Evolutionary conservation across 345 rosid genomes (phyloP).

Genomic region (Populus alba): DNA sequence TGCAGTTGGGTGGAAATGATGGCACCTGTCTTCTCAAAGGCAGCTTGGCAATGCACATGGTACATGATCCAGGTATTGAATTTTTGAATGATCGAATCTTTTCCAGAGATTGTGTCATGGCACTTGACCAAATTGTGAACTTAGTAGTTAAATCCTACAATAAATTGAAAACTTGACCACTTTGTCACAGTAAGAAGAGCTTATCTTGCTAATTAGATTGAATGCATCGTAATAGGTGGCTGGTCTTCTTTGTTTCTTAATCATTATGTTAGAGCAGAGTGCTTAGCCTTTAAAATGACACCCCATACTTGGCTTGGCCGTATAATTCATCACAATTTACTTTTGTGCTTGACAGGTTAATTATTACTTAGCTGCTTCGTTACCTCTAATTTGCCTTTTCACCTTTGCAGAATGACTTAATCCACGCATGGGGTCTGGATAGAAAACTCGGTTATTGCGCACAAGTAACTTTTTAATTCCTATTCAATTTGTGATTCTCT

Average conservation of each 20-base stretch:
- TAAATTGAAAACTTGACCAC: not conserved
- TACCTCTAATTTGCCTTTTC: not conserved
- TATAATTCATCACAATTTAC: not conserved
- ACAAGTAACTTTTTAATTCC: slow-evolving; percentile 46
- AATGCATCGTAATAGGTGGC: not conserved
- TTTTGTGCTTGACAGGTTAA: not conserved
- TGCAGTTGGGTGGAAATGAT: slow-evolving; percentile 98
- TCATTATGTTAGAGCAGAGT: not conserved
- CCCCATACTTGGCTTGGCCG: not conserved
- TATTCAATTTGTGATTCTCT: not conserved
- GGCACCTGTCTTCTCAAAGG: slow-evolving; percentile 94
- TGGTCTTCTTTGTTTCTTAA: not conserved
- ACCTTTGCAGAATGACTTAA: slow-evolving; percentile 69
- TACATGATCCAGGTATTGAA: slow-evolving; percentile 83
- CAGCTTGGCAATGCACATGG: slow-evolving; percentile 92
- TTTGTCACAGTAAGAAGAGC: not conserved
- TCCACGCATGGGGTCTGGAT: slow-evolving; percentile 96
- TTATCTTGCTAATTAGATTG: not conserved
- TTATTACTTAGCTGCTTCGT: not conserved
- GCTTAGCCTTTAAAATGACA: not conserved
- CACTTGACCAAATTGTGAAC: not conserved
- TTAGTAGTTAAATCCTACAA: not conserved
- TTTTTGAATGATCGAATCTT: not conserved
- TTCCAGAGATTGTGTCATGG: not conserved
- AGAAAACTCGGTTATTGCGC: slow-evolving; percentile 86